A percentile compares a stretch with the other conserved stretches of the same genome.
Evolutionary conservation across 768 basidiomycete species (phyloP).

Genomic region (Tephrocybe sp.): DNA sequence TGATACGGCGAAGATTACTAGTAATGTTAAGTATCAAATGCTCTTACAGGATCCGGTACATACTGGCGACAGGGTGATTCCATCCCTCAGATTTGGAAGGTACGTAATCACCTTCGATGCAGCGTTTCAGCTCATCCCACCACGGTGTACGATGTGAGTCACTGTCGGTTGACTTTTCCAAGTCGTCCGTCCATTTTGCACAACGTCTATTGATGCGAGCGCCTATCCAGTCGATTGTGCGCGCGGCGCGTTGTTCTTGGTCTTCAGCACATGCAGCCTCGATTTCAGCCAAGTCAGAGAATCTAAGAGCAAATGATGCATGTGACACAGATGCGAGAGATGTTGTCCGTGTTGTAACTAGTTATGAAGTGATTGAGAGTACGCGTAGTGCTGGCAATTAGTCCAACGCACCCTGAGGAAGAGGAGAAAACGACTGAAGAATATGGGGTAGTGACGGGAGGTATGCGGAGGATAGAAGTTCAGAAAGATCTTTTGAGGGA

Average conservation of each 20-base stretch:
- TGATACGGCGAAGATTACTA: constrained; percentile 81
- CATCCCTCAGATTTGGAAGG: constrained; percentile 74
- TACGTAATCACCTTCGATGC: constrained; percentile 72
- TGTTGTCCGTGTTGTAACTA: constrained; percentile 81
- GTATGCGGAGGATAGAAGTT: constrained; percentile 53
- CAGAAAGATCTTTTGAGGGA: constrained; percentile 65
- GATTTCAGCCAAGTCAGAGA: constrained; percentile 71
- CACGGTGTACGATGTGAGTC: constrained; percentile 60
- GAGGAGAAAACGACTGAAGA: constrained; percentile 81
- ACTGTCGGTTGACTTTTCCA: constrained; percentile 44
- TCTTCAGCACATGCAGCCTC: constrained; percentile 76
- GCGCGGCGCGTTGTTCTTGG: constrained; percentile 72
- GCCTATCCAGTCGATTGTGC: constrained; percentile 86
- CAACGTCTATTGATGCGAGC: constrained; percentile 64
- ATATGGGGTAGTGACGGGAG: constrained; percentile 72
- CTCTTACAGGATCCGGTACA: constrained; percentile 26
- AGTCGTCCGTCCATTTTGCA: constrained; percentile 67
- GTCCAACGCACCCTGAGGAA: constrained; percentile 63
- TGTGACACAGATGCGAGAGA: constrained; percentile 69
- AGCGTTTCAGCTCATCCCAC: constrained; percentile 84
- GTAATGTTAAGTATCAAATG: constrained; percentile 10
- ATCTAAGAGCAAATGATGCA: constrained; percentile 69
- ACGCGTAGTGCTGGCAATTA: constrained; percentile 3
- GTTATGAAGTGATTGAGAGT: constrained; percentile 3
- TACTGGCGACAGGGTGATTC: constrained; percentile 85